Conservation (phyloP, 495 filamentous ascomycete species). For the Choiromyces venosus region DNA sequence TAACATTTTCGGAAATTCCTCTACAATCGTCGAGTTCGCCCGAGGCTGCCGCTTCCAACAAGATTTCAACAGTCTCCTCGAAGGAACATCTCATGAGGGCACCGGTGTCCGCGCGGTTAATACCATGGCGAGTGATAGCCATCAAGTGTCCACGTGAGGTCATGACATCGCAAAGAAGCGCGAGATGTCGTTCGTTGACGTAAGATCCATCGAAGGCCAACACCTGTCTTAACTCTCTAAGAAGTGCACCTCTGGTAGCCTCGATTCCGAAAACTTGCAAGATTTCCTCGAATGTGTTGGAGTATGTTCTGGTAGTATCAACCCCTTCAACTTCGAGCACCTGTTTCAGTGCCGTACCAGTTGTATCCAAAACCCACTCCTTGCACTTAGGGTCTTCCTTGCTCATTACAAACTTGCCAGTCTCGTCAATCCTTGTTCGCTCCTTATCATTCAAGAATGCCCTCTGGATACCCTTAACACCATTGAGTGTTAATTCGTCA, state of each 20-base stretch:
- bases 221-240: constrained; percentile 82
- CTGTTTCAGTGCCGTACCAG: constrained; percentile 73
- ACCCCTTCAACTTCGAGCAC: constrained; percentile 84
- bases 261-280: constrained; percentile 95
- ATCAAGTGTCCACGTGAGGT: constrained; percentile 87
- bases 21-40: constrained; percentile 96
- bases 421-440: constrained; percentile 55
- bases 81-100: constrained; percentile 99
- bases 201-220: constrained; percentile 97
- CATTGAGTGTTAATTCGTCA: constrained; percentile 81
- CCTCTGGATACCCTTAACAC: constrained; percentile 77
- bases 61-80: constrained; percentile 97
- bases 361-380: constrained; percentile 94
- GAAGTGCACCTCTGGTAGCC: constrained; percentile 74
- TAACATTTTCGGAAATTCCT: constrained; percentile 97
- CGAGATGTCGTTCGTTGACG: constrained; percentile 96
- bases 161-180: constrained; percentile 97
- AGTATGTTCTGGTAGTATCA: constrained; percentile 80
- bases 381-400: constrained; percentile 68
- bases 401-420: constrained; percentile 62
- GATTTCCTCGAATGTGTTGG: constrained; percentile 91
- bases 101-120: constrained; percentile 95
- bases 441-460: constrained; percentile 85
- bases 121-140: constrained; percentile 95
- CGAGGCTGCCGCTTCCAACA: constrained; percentile 85